Conservation (phyloP, 1,284 basidiomycete species). For the Rhodotorula sp. region DNA sequence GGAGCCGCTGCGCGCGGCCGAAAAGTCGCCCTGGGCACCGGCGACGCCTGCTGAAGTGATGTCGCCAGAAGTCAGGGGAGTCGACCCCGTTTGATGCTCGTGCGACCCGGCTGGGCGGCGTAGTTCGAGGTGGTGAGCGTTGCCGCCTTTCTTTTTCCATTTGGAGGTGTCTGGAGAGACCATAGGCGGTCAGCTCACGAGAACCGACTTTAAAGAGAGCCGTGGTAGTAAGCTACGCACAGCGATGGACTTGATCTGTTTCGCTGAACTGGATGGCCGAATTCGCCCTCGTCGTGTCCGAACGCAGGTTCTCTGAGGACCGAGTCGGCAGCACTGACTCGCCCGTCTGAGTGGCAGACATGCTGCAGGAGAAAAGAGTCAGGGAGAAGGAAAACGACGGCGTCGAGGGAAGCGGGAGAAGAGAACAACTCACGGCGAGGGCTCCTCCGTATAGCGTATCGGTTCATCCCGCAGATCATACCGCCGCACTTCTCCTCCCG, state of each 20-base stretch:
- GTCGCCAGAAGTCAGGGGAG: constrained; percentile 2
- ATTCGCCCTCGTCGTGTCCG: constrained; percentile 5
- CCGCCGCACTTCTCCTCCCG: constrained; percentile 57
- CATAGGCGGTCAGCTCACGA: not conserved
- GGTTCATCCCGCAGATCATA: constrained; percentile 73
- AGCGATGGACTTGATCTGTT: constrained; percentile 27
- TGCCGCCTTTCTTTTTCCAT: not conserved
- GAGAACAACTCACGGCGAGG: constrained; percentile 52
- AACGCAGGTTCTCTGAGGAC: not conserved
- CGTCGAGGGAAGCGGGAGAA: not conserved
- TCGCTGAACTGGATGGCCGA: constrained; percentile 31
- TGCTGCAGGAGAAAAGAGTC: not conserved
- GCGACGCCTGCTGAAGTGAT: constrained; percentile 2
- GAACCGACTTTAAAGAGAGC: not conserved
- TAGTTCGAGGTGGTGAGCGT: constrained; percentile 18
- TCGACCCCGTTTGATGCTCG: constrained; percentile 3
- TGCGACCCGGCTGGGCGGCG: constrained; percentile 8
- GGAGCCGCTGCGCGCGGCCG: constrained; percentile 10
- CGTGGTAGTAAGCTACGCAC: not conserved
- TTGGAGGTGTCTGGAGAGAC: not conserved
- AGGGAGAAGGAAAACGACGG: not conserved
- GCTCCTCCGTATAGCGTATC: constrained; percentile 43
- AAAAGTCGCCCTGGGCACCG: constrained; percentile 10
- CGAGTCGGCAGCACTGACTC: not conserved
- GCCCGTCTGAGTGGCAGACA: not conserved